Evolutionary conservation across 2,329 filamentous ascomycete species (phyloP).

Genomic region (Fusarium decemcellulare): DNA sequence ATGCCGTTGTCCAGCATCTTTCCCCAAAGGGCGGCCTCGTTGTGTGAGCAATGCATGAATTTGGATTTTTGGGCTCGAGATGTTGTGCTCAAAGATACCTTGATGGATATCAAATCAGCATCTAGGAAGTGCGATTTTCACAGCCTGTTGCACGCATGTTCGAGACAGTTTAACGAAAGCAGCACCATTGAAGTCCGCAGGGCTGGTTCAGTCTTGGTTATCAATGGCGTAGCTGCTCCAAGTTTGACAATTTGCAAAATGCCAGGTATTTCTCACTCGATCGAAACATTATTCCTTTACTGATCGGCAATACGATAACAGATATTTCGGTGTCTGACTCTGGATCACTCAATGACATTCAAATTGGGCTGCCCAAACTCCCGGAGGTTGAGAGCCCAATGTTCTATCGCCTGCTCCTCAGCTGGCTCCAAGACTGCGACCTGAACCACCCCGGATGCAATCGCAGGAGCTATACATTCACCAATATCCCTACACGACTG

Average conservation of each 20-base stretch:
- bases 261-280: not conserved
- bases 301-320: too few species aligned
- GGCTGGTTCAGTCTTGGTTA: not conserved
- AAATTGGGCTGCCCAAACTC: conserved; percentile 22
- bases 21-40: not conserved
- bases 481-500: conserved; percentile 24
- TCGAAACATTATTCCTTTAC: too few species aligned
- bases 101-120: not conserved
- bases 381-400: not conserved
- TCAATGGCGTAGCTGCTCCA: not conserved
- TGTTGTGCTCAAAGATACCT: not conserved
- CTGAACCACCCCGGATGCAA: conserved; percentile 6
- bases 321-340: too few species aligned
- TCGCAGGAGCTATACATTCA: too few species aligned
- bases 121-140: too few species aligned
- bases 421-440: conserved; percentile 32
- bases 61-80: not conserved
- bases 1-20: not conserved
- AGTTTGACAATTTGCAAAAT: conserved; percentile 6
- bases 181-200: not conserved
- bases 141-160: too few species aligned
- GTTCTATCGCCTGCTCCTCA: conserved; percentile 13
- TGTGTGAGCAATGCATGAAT: conserved; percentile 5
- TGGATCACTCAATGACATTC: not conserved
- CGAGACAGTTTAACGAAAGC: too few species aligned